A percentile compares a stretch with the other conserved stretches of the same genome.
Conservation (phyloP, 768 basidiomycete species). For the Suillus paluster region DNA sequence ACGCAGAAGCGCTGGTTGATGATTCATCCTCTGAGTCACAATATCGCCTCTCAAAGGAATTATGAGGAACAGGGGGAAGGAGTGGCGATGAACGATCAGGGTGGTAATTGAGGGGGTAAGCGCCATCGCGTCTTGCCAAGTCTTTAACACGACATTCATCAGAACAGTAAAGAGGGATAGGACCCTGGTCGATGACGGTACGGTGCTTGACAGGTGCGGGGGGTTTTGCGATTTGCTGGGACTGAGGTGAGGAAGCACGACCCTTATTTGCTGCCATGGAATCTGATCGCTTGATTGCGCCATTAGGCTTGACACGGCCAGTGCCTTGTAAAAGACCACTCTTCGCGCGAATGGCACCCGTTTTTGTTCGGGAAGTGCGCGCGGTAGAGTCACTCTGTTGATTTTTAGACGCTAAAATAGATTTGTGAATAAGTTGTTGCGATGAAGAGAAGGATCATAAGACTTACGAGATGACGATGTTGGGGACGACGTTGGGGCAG, state of each 20-base stretch:
- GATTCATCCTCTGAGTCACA: slow-evolving; percentile 48
- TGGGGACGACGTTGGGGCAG: slow-evolving; percentile 43
- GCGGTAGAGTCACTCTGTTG: slow-evolving; percentile 25
- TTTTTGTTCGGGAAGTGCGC: slow-evolving; percentile 40
- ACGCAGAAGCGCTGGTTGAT: slow-evolving; percentile 40
- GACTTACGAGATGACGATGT: slow-evolving; percentile 45
- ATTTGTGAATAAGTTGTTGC: slow-evolving; percentile 6
- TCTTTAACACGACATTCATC: slow-evolving; percentile 73
- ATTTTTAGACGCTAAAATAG: slow-evolving; percentile 29
- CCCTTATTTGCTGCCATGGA: slow-evolving; percentile 20
- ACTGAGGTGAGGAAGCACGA: slow-evolving; percentile 19
- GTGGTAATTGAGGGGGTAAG: slow-evolving; percentile 51
- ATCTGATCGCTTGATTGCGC: slow-evolving; percentile 50
- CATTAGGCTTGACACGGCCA: slow-evolving; percentile 62
- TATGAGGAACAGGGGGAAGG: slow-evolving; percentile 46
- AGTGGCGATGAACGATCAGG: slow-evolving; percentile 48
- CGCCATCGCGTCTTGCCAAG: slow-evolving; percentile 45
- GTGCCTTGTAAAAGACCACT: slow-evolving; percentile 68
- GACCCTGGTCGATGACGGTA: slow-evolving; percentile 77
- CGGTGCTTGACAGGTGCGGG: slow-evolving; percentile 52
- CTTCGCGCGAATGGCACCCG: slow-evolving; percentile 40
- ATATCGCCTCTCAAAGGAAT: slow-evolving; percentile 35
- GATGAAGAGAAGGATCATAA: accelerated
- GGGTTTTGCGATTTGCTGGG: slow-evolving; percentile 26
- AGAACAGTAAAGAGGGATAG: slow-evolving; percentile 85